Conservation (phyloP, 1,139 yeast genomes). For the Zygoascus sp. region DNA sequence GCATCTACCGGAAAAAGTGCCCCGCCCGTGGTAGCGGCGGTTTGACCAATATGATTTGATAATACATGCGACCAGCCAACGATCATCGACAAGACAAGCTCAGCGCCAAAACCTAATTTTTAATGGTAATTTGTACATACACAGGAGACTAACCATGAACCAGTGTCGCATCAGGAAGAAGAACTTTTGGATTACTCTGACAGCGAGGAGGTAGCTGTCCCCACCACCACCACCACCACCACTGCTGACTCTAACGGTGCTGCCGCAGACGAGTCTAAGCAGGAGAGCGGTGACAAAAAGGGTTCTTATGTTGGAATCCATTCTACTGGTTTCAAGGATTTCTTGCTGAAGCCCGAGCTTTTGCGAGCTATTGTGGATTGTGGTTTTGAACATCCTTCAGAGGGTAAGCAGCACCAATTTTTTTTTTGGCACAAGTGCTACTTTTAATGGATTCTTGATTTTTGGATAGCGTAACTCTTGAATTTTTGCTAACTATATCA, state of each 20-base stretch:
- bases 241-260: conserved; percentile 39
- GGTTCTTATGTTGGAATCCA: conserved; percentile 98
- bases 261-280: conserved; percentile 23
- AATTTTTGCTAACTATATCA: conserved; percentile 32
- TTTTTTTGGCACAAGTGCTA: not conserved
- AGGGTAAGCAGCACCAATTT: conserved; percentile 69
- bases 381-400: conserved; percentile 99
- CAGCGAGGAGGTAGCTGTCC: conserved; percentile 87
- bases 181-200: conserved; percentile 98
- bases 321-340: conserved; percentile 98
- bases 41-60: not conserved
- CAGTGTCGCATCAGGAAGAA: conserved; percentile 84
- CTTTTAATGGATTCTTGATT: no score
- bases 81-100: conserved; percentile 1
- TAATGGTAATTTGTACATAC: not conserved
- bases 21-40: no score
- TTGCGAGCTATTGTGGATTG: conserved; percentile 97
- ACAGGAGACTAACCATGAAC: not conserved
- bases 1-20: no score
- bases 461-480: no score
- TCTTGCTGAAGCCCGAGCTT: conserved; percentile 91
- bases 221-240: conserved; percentile 59
- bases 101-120: not conserved
- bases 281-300: conserved; percentile 44
- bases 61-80: conserved; percentile 3